phyloP scores from a whole-genome alignment of 768 basidiomycete species.

The Podaxis sp. region DNA sequence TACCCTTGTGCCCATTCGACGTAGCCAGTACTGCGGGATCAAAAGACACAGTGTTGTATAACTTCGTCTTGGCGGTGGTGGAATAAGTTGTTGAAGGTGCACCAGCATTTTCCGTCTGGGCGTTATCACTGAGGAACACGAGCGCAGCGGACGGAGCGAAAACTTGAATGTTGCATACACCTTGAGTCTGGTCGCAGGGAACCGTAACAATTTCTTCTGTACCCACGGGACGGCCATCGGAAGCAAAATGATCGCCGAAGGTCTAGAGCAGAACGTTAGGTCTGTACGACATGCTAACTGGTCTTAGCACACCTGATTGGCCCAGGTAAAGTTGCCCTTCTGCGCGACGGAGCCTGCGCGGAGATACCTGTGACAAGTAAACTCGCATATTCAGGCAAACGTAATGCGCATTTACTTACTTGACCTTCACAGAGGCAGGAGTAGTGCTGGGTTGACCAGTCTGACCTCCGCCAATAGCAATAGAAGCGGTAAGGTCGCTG shows the following conservation, averaged over 20 bases:
- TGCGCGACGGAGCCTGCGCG: slow-evolving; percentile 42
- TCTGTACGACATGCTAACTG: too few relatives aligned
- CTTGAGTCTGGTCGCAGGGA: slow-evolving; percentile 45
- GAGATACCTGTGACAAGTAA: slow-evolving; percentile 40
- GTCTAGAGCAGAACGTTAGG: slow-evolving; percentile 31
- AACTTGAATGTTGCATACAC: slow-evolving; percentile 56
- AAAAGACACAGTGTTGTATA: slow-evolving; percentile 47
- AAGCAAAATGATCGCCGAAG: slow-evolving; percentile 52
- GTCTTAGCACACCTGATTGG: slow-evolving; percentile 40
- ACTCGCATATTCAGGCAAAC: neutral
- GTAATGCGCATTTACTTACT: slow-evolving; percentile 31
- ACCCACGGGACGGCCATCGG: slow-evolving; percentile 62
- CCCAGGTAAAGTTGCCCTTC: slow-evolving; percentile 61
- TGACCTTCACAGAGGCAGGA: slow-evolving; percentile 50
- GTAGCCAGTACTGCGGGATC: slow-evolving; percentile 53
- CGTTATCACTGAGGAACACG: slow-evolving; percentile 54
- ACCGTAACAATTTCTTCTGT: slow-evolving; percentile 46
- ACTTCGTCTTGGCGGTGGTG: slow-evolving; percentile 48
- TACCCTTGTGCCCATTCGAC: slow-evolving; percentile 50
- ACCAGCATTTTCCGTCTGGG: slow-evolving; percentile 28
- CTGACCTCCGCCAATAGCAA: slow-evolving; percentile 43
- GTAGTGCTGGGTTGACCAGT: slow-evolving; percentile 30
- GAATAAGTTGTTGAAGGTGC: slow-evolving; percentile 40
- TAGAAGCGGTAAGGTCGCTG: slow-evolving; percentile 46
- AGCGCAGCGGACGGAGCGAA: slow-evolving; percentile 66